These are phyloP conservation scores for Collariella sp. DNA, from an alignment of 495 filamentous ascomycete genomes.

Conservation along the genomic window DNA sequence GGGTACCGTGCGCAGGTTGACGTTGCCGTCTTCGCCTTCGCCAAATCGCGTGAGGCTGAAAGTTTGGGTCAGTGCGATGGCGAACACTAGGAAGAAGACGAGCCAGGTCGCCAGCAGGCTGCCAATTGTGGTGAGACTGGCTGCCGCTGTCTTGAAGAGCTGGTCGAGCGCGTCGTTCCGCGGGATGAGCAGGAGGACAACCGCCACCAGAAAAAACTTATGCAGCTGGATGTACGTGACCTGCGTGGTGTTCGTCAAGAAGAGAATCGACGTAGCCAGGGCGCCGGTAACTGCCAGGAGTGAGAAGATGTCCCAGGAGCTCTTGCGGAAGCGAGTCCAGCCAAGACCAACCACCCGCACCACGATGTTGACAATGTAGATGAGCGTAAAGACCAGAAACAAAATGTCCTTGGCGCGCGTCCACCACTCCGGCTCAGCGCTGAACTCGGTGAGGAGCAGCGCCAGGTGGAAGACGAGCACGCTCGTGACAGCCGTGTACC, in stretches of 20 bases:
- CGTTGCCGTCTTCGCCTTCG: conserved; percentile 58
- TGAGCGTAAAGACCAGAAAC: conserved; percentile 75
- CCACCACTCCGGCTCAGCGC: conserved; percentile 61
- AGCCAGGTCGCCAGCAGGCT: conserved; percentile 97
- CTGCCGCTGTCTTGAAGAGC: conserved; percentile 98
- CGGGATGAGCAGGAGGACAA: conserved; percentile 87
- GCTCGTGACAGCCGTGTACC: conserved; percentile 73
- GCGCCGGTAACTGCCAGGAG: conserved; percentile 78
- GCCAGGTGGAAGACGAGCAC: conserved; percentile 76
- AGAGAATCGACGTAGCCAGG: conserved; percentile 63
- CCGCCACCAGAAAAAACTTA: conserved; percentile 87
- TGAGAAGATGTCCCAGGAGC: conserved; percentile 93
- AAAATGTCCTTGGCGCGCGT: conserved; percentile 59
- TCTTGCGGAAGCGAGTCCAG: conserved; percentile 85
- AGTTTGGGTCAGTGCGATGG: conserved; percentile 91
- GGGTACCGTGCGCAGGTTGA: conserved; percentile 90
- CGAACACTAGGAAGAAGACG: conserved; percentile 90
- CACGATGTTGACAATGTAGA: conserved; percentile 77
- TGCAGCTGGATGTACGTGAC: conserved; percentile 68
- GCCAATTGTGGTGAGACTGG: conserved; percentile 78
- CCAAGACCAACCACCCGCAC: conserved; percentile 82
- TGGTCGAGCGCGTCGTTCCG: conserved; percentile 97
- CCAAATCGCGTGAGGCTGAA: conserved; percentile 93
- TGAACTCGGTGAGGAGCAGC: conserved; percentile 77
- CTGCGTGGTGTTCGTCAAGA: conserved; percentile 46